phyloP scores from a whole-genome alignment of 306 rosid species.

The Medicago lupulina region DNA sequence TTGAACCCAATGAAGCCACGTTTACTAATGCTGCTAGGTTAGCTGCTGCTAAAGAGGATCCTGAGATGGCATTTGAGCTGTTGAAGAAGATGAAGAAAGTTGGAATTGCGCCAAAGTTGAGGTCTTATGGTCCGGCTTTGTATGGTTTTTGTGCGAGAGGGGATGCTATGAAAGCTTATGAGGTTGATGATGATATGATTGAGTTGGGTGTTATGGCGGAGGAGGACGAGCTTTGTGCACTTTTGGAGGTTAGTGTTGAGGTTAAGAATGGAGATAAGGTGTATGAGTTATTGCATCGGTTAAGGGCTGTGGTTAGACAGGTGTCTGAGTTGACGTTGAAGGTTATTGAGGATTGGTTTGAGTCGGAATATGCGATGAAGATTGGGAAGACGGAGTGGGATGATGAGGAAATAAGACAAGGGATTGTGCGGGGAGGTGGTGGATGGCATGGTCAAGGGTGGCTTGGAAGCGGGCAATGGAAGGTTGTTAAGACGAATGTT shows the following conservation, averaged over 20 bases:
- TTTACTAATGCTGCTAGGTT: slow-evolving; percentile 87
- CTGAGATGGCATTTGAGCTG: slow-evolving; percentile 84
- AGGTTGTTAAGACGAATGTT: slow-evolving; percentile 66
- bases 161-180: slow-evolving; percentile 75
- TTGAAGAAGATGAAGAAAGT: slow-evolving; percentile 71
- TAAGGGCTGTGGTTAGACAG: slow-evolving; percentile 76
- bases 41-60: slow-evolving; percentile 72
- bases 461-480: slow-evolving; percentile 92
- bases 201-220: slow-evolving; percentile 62
- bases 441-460: slow-evolving; percentile 99
- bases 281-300: slow-evolving; percentile 76
- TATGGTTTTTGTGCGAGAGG: slow-evolving; percentile 78
- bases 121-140: slow-evolving; percentile 87
- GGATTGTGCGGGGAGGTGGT: slow-evolving; percentile 74
- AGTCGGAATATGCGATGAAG: slow-evolving; percentile 56
- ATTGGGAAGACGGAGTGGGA: slow-evolving; percentile 73
- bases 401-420: slow-evolving; percentile 58
- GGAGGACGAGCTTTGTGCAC: slow-evolving; percentile 80
- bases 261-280: slow-evolving; percentile 62
- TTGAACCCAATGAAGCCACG: slow-evolving; percentile 77
- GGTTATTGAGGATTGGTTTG: slow-evolving; percentile 76
- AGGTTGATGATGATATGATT: slow-evolving; percentile 76
- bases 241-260: slow-evolving; percentile 62
- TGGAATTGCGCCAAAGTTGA: slow-evolving; percentile 67
- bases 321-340: slow-evolving; percentile 69